Evolutionary conservation across 2,329 filamentous ascomycete species (phyloP).

Genomic region (Aspergillus sp.): DNA sequence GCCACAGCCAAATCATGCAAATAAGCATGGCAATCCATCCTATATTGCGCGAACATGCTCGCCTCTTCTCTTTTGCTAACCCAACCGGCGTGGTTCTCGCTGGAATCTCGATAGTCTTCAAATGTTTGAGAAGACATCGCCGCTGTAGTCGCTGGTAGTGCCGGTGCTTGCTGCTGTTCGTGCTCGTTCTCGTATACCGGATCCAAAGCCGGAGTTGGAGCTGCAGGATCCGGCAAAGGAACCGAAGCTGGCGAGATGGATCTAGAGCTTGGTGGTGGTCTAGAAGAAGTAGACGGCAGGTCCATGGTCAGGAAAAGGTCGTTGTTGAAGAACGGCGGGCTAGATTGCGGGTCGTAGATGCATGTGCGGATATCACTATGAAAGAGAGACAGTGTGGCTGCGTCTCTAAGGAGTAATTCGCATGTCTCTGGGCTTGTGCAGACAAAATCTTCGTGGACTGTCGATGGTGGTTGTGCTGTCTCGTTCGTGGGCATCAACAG

Average conservation of each 20-base stretch:
- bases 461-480: background rate
- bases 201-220: too few relatives aligned
- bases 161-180: background rate
- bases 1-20: background rate
- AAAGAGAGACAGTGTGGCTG: background rate
- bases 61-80: background rate
- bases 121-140: background rate
- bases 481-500: background rate
- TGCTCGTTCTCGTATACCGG: too few relatives aligned
- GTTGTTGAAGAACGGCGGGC: background rate
- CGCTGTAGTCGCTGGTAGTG: background rate
- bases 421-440: background rate
- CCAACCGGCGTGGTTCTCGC: background rate
- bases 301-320: background rate
- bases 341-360: background rate
- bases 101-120: background rate
- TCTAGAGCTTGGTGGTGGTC: background rate
- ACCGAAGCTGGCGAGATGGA: background rate
- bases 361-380: background rate
- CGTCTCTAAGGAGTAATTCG: background rate
- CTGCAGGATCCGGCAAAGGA: background rate
- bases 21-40: background rate
- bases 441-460: background rate
- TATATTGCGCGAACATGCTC: background rate
- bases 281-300: too few relatives aligned